Evolutionary conservation across 441 rosid species (phyloP).

Genomic region (Erodium trifolium): DNA sequence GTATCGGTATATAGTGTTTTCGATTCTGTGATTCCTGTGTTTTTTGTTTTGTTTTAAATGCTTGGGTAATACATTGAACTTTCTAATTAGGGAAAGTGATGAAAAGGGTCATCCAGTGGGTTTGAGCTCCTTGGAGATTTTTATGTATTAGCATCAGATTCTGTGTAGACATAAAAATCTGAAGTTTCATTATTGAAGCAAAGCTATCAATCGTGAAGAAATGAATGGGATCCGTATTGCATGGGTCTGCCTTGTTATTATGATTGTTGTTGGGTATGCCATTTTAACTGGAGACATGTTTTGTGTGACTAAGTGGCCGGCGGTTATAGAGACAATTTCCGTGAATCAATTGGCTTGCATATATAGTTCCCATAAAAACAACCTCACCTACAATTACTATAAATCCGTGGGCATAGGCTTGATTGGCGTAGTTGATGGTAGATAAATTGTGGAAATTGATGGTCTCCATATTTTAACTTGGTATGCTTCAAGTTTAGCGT

Average conservation of each 20-base stretch:
- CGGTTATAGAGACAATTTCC: background rate
- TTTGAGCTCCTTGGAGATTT: background rate
- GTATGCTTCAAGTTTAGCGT: background rate
- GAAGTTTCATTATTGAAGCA: background rate
- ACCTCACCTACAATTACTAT: background rate
- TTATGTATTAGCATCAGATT: background rate
- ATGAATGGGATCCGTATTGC: conserved; percentile 7
- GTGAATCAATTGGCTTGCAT: conserved; percentile 4
- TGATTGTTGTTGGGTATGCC: background rate
- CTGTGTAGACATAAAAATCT: background rate
- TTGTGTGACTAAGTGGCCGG: background rate
- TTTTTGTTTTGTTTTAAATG: background rate
- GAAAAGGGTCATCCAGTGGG: background rate
- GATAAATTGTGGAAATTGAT: background rate
- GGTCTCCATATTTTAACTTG: background rate
- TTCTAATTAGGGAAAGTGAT: background rate
- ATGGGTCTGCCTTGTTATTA: conserved; percentile 1
- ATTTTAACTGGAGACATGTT: background rate
- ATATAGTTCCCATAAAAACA: background rate
- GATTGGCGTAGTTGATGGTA: background rate
- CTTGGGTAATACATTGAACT: background rate
- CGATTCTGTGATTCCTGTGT: background rate
- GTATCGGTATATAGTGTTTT: background rate
- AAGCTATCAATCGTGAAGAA: background rate
- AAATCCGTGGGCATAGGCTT: background rate